phyloP scores from a whole-genome alignment of 495 filamentous ascomycete species.

The Stereocaulon alpinum region DNA sequence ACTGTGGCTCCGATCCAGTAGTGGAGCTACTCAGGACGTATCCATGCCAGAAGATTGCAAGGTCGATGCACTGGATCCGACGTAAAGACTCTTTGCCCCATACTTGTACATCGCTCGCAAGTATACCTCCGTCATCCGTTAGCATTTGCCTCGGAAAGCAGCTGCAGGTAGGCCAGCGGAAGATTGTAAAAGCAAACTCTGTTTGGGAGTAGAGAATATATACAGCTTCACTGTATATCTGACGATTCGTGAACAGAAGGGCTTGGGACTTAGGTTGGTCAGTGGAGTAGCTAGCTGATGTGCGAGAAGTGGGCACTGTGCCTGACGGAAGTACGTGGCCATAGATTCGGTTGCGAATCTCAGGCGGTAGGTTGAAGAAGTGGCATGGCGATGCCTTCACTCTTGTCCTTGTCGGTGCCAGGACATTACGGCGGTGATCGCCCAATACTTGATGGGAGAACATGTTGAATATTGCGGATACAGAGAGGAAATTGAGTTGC shows the following conservation, averaged over 20 bases:
- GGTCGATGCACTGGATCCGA: background rate
- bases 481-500: no score
- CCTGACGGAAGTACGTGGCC: background rate
- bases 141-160: background rate
- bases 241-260: background rate
- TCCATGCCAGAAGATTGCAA: background rate
- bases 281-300: no score
- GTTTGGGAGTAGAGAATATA: background rate
- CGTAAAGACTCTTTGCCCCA: background rate
- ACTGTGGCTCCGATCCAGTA: background rate
- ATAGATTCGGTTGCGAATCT: background rate
- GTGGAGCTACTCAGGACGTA: background rate
- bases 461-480: no score
- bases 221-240: background rate
- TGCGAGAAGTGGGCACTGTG: no score
- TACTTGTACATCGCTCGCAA: background rate
- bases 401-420: no score
- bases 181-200: no score
- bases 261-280: background rate
- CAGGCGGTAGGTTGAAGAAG: slow-evolving; percentile 1
- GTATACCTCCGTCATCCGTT: no score
- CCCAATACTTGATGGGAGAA: no score
- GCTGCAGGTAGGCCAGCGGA: background rate
- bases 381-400: background rate
- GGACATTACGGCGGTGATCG: no score